Percentiles rank a stretch among this genome's conserved stretches.
Evolutionary conservation across 495 filamentous ascomycete species (phyloP).

Genomic region (Penicillium ucsense): DNA sequence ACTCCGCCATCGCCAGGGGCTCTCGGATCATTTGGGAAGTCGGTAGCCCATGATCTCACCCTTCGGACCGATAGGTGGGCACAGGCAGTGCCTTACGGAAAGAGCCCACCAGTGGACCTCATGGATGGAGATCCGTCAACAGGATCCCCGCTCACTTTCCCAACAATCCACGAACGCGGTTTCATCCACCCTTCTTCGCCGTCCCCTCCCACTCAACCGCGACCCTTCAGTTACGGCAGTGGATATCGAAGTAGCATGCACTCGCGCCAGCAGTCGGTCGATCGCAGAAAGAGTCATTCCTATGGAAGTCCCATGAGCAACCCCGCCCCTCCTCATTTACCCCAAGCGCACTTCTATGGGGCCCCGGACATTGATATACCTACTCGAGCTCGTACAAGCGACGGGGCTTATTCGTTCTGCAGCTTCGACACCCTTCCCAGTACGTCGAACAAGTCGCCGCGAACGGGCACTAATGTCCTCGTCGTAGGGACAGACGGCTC

Average conservation of each 20-base stretch:
- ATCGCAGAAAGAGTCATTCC: conserved; percentile 36
- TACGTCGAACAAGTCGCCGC: conserved; percentile 33
- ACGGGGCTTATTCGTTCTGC: conserved; percentile 64
- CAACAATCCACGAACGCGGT: conserved; percentile 30
- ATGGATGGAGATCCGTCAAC: conserved; percentile 33
- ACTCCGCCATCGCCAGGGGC: conserved; percentile 37
- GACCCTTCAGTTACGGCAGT: conserved; percentile 36
- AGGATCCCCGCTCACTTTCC: conserved; percentile 35
- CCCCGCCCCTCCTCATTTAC: conserved; percentile 69
- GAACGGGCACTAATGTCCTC: conserved; percentile 56
- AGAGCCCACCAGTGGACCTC: conserved; percentile 38
- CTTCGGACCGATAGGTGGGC: conserved; percentile 40
- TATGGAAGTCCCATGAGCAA: conserved; percentile 31
- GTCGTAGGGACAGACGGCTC: conserved; percentile 67
- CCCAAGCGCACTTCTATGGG: conserved; percentile 63
- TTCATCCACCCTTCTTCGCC: conserved; percentile 42
- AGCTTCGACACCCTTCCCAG: conserved; percentile 63
- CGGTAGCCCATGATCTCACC: conserved; percentile 25
- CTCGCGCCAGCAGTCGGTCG: conserved; percentile 33
- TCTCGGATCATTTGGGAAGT: conserved; percentile 24
- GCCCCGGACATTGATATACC: conserved; percentile 44
- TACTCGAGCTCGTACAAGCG: conserved; percentile 21
- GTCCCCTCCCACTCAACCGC: conserved; percentile 36
- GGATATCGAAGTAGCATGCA: conserved; percentile 27
- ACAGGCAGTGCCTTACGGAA: conserved; percentile 38